A percentile compares a stretch with the other conserved stretches of the same genome.
Conservation (phyloP, 2,329 filamentous ascomycete species). For the Cladosporium sp. region DNA sequence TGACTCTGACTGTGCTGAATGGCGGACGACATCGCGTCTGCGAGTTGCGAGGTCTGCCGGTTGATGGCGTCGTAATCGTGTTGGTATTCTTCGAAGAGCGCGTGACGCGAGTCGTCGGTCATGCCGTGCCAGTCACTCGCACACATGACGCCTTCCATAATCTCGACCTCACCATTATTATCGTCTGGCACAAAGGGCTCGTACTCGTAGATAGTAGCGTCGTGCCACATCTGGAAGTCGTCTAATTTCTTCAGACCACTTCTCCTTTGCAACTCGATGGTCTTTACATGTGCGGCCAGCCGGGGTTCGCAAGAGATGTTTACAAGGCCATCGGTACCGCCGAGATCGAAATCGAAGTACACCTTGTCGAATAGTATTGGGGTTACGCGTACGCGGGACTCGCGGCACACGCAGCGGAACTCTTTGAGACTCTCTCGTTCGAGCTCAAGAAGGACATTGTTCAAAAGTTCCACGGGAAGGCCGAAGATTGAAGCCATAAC, state of each 20-base stretch:
- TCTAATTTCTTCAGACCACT: slow-evolving; percentile 10
- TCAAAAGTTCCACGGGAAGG: slow-evolving; percentile 7
- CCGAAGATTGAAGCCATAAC: slow-evolving; percentile 11
- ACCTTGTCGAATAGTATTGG: slow-evolving; percentile 10
- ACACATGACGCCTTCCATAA: slow-evolving; percentile 10
- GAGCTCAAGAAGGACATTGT: slow-evolving; percentile 10
- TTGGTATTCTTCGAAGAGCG: slow-evolving; percentile 7
- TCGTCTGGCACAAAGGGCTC: slow-evolving; percentile 6
- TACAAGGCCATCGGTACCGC: slow-evolving; percentile 6
- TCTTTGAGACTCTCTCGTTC: slow-evolving; percentile 10
- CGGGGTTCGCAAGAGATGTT: slow-evolving; percentile 10
- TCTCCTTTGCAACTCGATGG: slow-evolving; percentile 9
- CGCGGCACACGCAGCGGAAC: slow-evolving; percentile 1
- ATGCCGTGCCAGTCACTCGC: neutral
- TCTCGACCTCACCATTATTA: slow-evolving; percentile 1
- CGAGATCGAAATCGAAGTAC: slow-evolving; percentile 7
- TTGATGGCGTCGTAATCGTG: slow-evolving; percentile 6
- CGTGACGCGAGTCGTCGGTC: slow-evolving; percentile 9
- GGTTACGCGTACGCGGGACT: slow-evolving; percentile 3
- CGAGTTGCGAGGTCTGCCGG: slow-evolving; percentile 4
- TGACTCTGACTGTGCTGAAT: neutral
- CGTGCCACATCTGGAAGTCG: slow-evolving; percentile 3
- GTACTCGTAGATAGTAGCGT: slow-evolving; percentile 9
- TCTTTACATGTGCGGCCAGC: slow-evolving; percentile 2
- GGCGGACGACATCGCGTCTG: slow-evolving; percentile 4